A percentile compares a stretch with the other conserved stretches of the same genome.
Conservation (phyloP, 2,329 filamentous ascomycete species). For the Madurella fahalii region DNA sequence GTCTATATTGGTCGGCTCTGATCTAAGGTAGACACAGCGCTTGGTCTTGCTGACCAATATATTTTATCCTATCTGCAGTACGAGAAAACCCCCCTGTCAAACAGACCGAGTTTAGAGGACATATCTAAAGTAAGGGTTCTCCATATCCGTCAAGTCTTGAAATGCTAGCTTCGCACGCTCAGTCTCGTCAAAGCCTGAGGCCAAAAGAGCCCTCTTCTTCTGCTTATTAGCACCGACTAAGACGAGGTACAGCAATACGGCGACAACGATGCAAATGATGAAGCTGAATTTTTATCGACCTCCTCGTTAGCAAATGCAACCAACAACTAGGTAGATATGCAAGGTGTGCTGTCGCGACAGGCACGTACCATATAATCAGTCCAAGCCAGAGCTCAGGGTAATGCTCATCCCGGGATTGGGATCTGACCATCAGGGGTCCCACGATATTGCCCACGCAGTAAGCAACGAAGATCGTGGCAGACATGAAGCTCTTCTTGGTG, state of each 20-base stretch:
- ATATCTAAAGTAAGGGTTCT: slow-evolving; percentile 65
- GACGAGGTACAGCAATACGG: slow-evolving; percentile 54
- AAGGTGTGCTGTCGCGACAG: no score
- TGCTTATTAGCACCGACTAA: slow-evolving; percentile 56
- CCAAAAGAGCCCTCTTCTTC: slow-evolving; percentile 42
- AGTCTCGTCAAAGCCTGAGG: slow-evolving; percentile 56
- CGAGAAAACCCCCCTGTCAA: no score
- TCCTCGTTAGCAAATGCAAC: no score
- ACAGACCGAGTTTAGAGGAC: slow-evolving; percentile 11
- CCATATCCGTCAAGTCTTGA: slow-evolving; percentile 62
- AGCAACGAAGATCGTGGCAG: slow-evolving; percentile 68
- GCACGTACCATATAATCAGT: slow-evolving; percentile 55
- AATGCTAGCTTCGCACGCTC: slow-evolving; percentile 64
- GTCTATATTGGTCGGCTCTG: no score
- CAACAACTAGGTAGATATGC: no score
- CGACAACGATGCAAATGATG: slow-evolving; percentile 61
- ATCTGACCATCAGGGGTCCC: slow-evolving; percentile 66
- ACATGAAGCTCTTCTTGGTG: slow-evolving; percentile 75
- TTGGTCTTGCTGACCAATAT: no score
- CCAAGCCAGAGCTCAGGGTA: slow-evolving; percentile 70
- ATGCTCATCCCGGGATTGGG: slow-evolving; percentile 55
- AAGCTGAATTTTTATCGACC: no score
- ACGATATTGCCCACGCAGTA: slow-evolving; percentile 76
- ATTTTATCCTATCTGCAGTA: no score
- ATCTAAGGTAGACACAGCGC: no score